phyloP scores from a whole-genome alignment of 1,284 basidiomycete species.

The Sporisorium iseilematis-ciliati region DNA sequence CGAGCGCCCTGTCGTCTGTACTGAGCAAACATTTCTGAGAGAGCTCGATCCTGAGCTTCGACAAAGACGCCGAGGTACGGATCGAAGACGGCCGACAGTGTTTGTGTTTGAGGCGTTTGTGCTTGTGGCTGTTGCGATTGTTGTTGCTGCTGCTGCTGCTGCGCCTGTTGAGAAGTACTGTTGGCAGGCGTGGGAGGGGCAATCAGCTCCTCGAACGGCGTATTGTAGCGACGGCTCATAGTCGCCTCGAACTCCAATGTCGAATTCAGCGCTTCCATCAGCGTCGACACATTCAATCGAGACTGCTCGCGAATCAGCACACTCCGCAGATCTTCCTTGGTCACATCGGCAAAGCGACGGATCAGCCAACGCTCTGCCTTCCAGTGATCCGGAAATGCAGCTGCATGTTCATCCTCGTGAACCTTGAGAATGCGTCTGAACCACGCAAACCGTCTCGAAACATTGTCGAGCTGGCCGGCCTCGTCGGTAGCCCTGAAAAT shows the following conservation, averaged over 20 bases:
- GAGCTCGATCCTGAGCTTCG: slow-evolving; percentile 88
- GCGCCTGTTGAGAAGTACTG: background rate
- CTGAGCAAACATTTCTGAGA: slow-evolving; percentile 58
- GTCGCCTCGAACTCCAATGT: slow-evolving; percentile 65
- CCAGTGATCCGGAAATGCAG: slow-evolving; percentile 61
- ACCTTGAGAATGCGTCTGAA: slow-evolving; percentile 89
- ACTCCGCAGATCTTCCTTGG: slow-evolving; percentile 64
- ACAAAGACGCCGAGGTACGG: slow-evolving; percentile 92
- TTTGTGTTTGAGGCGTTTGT: slow-evolving; percentile 50
- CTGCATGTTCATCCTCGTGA: slow-evolving; percentile 83
- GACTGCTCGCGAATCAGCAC: slow-evolving; percentile 63
- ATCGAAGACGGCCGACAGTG: slow-evolving; percentile 83
- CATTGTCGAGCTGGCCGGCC: slow-evolving; percentile 95
- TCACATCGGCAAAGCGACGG: slow-evolving; percentile 63
- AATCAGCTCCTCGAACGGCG: slow-evolving; percentile 47
- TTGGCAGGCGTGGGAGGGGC: slow-evolving; percentile 14
- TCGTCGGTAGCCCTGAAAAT: slow-evolving; percentile 79
- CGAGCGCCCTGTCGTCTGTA: slow-evolving; percentile 41
- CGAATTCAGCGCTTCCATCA: slow-evolving; percentile 64
- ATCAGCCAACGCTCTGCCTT: slow-evolving; percentile 61
- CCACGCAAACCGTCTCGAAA: slow-evolving; percentile 93
- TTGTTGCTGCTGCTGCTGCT: slow-evolving; percentile 9
- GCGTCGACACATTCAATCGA: slow-evolving; percentile 58
- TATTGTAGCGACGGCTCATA: slow-evolving; percentile 54
- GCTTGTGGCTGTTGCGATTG: slow-evolving; percentile 10